These are phyloP conservation scores for Athelia sp. DNA, from an alignment of 1,284 basidiomycete genomes.

Conservation along the genomic window DNA sequence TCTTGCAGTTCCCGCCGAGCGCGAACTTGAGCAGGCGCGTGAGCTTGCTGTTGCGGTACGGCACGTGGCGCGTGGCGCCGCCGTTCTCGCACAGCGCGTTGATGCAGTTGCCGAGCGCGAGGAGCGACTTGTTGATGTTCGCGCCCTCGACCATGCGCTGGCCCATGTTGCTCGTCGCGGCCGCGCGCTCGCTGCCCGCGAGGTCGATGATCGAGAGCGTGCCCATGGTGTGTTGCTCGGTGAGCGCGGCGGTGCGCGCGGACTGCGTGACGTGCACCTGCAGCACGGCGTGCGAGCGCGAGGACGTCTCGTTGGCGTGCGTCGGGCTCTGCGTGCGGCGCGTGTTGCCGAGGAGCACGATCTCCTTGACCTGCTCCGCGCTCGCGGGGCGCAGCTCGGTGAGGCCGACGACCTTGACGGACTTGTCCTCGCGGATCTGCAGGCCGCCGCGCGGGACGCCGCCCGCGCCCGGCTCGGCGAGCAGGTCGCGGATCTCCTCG, in stretches of 20 bases:
- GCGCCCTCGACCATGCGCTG: slow-evolving; percentile 96
- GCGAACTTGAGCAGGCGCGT: slow-evolving; percentile 95
- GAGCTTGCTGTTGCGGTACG: slow-evolving; percentile 95
- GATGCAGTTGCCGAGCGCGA: slow-evolving; percentile 94
- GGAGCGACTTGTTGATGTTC: slow-evolving; percentile 95
- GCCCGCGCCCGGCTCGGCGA: slow-evolving; percentile 64
- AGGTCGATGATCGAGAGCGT: slow-evolving; percentile 96
- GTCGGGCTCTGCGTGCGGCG: slow-evolving; percentile 90
- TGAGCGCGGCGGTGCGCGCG: slow-evolving; percentile 75
- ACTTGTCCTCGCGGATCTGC: slow-evolving; percentile 88
- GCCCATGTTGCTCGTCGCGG: slow-evolving; percentile 95
- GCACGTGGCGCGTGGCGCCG: slow-evolving; percentile 80
- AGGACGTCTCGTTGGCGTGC: slow-evolving; percentile 91
- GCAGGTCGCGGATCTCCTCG: slow-evolving; percentile 94
- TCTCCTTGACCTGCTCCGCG: slow-evolving; percentile 89
- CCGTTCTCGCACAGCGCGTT: slow-evolving; percentile 92
- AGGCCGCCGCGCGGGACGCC: slow-evolving; percentile 74
- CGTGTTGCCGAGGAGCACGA: slow-evolving; percentile 84
- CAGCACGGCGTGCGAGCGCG: slow-evolving; percentile 92
- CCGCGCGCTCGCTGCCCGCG: slow-evolving; percentile 92
- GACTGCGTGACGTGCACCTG: slow-evolving; percentile 89
- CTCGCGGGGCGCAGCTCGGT: slow-evolving; percentile 73
- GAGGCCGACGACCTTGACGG: slow-evolving; percentile 85
- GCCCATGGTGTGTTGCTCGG: slow-evolving; percentile 77
- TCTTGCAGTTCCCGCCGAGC: slow-evolving; percentile 95